Percentiles rank a stretch among this genome's conserved stretches.
Evolutionary conservation across 805 yeast genomes (phyloP).

Genomic region (Monosporozyma unispora): DNA sequence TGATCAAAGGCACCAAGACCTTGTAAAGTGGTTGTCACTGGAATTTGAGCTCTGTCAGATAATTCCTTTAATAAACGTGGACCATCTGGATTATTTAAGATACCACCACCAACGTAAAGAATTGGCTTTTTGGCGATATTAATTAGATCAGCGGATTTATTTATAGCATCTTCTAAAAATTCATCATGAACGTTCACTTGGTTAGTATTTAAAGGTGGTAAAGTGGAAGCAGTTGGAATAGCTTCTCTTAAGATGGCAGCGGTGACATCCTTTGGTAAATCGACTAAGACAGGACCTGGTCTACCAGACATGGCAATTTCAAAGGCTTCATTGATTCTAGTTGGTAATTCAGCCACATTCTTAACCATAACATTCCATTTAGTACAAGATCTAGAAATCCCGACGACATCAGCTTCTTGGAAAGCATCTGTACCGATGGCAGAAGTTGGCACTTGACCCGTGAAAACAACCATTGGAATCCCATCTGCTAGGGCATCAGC

Average conservation of each 20-base stretch:
- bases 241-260: constrained; percentile 81
- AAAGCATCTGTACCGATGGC: constrained; percentile 98
- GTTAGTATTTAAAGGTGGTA: constrained; percentile 63
- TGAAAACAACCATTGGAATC: constrained; percentile 90
- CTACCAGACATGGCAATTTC: constrained; percentile 94
- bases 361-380: constrained; percentile 99
- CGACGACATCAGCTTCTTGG: constrained; percentile 98
- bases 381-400: constrained; percentile 94
- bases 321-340: constrained; percentile 94
- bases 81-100: constrained; percentile 70
- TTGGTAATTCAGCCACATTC: constrained; percentile 86
- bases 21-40: constrained; percentile 93
- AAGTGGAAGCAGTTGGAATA: constrained; percentile 71
- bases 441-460: constrained; percentile 94
- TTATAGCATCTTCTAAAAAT: constrained; percentile 64
- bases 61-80: constrained; percentile 72
- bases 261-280: constrained; percentile 95
- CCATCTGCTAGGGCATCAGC: constrained; percentile 98
- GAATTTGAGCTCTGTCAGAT: constrained; percentile 84
- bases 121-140: constrained; percentile 82
- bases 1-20: constrained; percentile 94
- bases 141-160: constrained; percentile 68
- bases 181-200: constrained; percentile 63
- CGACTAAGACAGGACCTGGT: constrained; percentile 97
- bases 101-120: constrained; percentile 88